phyloP scores from a whole-genome alignment of 1,139 yeast species.

The Casaregolazyma suthepensis region DNA sequence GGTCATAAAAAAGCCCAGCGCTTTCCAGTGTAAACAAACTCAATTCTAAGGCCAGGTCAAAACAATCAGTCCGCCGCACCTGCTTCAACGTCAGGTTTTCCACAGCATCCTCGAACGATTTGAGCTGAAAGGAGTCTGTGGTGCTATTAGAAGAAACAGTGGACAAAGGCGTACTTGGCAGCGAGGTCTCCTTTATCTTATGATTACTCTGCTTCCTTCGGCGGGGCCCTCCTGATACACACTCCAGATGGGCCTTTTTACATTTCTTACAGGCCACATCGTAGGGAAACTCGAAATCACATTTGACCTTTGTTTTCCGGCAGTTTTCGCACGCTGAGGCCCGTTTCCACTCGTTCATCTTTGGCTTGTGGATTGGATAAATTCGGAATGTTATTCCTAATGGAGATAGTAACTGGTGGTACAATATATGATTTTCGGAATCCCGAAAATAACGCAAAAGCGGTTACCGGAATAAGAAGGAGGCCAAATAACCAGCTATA shows the following conservation, averaged over 20 bases:
- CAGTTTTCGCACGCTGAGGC: conserved; percentile 52
- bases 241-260: conserved; percentile 39
- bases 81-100: neutral
- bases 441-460: neutral
- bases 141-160: neutral
- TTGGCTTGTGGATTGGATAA: neutral
- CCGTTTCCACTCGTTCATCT: conserved; percentile 7
- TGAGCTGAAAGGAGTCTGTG: neutral
- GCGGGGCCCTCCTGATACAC: conserved; percentile 21
- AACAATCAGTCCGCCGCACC: conserved; percentile 2
- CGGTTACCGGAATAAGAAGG: neutral
- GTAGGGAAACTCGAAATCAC: conserved; percentile 46
- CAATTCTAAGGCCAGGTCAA: conserved; percentile 7
- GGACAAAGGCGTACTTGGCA: neutral
- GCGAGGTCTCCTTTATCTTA: neutral
- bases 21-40: conserved; percentile 9
- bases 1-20: conserved; percentile 3
- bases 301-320: conserved; percentile 49
- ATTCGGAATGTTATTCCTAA: neutral
- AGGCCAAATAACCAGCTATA: neutral
- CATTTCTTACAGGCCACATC: conserved; percentile 45
- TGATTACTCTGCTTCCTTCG: neutral
- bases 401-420: neutral
- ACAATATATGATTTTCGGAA: neutral
- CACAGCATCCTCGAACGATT: neutral